Evolutionary conservation across 2,329 filamentous ascomycete genomes (phyloP), one percentile per base, ranked within the genome.

Genomic region (Curvularia verruculosa): DNA sequence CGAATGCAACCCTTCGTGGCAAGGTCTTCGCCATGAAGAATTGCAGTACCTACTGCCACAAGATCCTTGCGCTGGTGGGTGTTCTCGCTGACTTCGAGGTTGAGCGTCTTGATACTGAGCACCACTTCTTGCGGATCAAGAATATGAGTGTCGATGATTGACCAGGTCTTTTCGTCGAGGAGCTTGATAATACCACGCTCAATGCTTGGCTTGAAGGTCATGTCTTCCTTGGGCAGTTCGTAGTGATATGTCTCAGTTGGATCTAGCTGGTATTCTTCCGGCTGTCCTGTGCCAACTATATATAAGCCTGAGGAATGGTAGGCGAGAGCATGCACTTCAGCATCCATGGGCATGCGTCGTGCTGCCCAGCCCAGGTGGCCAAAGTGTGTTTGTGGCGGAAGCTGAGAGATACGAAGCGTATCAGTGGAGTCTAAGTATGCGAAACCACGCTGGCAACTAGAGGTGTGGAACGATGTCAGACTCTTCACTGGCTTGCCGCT

Each of bases 1-100:
- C 95, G 92, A 37, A 99, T 85, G 39, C 89, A 86, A 2, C 95
- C 95, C 44, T 90, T 87, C 0, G 92, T 89, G 0, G 93, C 89
- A 54, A 96, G 85, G 70, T 98, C 95, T 77, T 99, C 95, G 39
- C 95, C 95, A 58, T 89, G 89, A n/a, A 88, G 85, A 24, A 95
- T 84, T 1, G 92, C 89, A 0, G 94, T 96, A 13, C 94, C 95
- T 1, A 97, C 88, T 0, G 89, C 87, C 49, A 99, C 84, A 45
- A 98, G 83, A 69, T 90, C 88, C 68, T 87, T 89, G 15, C 92
- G 87, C 73, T 96, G 90, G 71, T 95, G 91, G 0, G 92, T 97
- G 31, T 89, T 87, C 77, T 99, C 95, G 0, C 93, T 97, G 7
- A 96, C 83, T 75, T 98, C 95, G 13, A 99, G 85, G 52, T 90